Evolutionary conservation across 2,329 filamentous ascomycete species (phyloP).

Genomic region (Sporothrix pseudoabietina): DNA sequence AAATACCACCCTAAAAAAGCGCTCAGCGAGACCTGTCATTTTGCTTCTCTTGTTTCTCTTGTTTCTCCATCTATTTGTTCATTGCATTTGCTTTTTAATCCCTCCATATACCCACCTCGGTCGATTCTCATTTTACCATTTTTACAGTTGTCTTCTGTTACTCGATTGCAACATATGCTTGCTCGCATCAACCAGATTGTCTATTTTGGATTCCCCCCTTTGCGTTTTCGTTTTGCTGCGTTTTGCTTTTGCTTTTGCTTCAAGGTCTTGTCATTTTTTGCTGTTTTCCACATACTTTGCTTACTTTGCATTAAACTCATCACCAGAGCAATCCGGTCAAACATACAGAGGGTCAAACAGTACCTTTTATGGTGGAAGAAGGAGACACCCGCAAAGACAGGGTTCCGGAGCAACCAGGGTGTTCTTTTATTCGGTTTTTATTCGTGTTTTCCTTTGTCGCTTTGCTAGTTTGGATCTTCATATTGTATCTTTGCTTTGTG

Average conservation of each 20-base stretch:
- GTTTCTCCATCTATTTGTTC: not conserved
- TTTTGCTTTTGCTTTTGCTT: not conserved
- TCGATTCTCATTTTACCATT: not conserved
- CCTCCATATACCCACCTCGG: slow-evolving; percentile 22
- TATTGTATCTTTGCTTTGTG: not conserved
- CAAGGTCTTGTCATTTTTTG: not conserved
- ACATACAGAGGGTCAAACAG: slow-evolving; percentile 21
- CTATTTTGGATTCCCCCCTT: slow-evolving; percentile 1
- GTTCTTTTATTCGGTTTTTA: not conserved
- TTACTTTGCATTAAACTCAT: not conserved
- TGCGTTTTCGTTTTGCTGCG: not conserved
- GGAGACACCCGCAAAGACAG: not conserved
- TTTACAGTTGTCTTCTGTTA: slow-evolving; percentile 4
- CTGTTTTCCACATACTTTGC: not conserved
- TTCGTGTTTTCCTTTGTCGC: not conserved
- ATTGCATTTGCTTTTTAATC: slow-evolving; percentile 11
- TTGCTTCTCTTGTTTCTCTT: not conserved
- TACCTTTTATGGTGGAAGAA: slow-evolving; percentile 12
- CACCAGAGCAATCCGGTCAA: slow-evolving; percentile 7
- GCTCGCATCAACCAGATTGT: slow-evolving; percentile 20
- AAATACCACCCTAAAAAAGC: not conserved
- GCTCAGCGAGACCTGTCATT: slow-evolving; percentile 9
- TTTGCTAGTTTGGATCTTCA: not conserved
- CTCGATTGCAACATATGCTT: not conserved
- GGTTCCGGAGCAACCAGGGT: slow-evolving; percentile 6